Base-by-base conservation (phyloP, 495 filamentous ascomycete species). In the Penicillium waksmanii region DNA sequence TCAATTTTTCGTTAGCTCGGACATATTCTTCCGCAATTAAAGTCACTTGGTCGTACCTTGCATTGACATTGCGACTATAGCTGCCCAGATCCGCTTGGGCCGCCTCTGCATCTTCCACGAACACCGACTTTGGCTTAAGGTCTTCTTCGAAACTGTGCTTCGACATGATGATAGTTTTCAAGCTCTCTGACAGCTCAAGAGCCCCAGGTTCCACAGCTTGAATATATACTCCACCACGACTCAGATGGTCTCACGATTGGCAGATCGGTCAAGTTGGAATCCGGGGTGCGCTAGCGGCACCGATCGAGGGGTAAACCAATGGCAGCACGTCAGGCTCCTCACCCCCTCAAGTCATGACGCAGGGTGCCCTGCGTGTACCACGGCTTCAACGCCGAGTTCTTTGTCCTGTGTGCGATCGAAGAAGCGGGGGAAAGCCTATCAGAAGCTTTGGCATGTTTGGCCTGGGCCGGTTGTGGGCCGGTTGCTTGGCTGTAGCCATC, bases 211-310 rank as follows among this genome's bases (percentile, higher is more conserved):
- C 34, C 12, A 44, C 31, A 21, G 44, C 36, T 54, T 2, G 23
- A 51, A 51, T 60, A 55, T 60, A 60, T 55, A 60, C 42, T 55
- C 44, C 47, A 58, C 56, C 48, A 9, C 36, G 13, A 36, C 27
- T 11, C 12, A 51, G 56, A 5, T 13, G 11, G 31, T 19, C 27
- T 43, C 47, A 42, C 35, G 18, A 58, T 58, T 58, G 56, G 56
- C 56, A 47, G 50, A 51, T 42, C 25, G 25, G 9, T 18, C 27
- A 31, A 36, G 44, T 18, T 40, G 44, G 51, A 63, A 63, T 63
- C 60, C 55, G 60, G 60, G 60, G 60, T 63, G 52, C 55, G 52
- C 55, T 63, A 63, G 55, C 34, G 50, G 47, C 23, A 49, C 36
- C 53, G 53, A 51, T 53, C 49, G 21, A 48, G 21, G 9, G 15